Conservation (phyloP, 176 grass and related monocot genomes). For the Tuctoria greenei region DNA sequence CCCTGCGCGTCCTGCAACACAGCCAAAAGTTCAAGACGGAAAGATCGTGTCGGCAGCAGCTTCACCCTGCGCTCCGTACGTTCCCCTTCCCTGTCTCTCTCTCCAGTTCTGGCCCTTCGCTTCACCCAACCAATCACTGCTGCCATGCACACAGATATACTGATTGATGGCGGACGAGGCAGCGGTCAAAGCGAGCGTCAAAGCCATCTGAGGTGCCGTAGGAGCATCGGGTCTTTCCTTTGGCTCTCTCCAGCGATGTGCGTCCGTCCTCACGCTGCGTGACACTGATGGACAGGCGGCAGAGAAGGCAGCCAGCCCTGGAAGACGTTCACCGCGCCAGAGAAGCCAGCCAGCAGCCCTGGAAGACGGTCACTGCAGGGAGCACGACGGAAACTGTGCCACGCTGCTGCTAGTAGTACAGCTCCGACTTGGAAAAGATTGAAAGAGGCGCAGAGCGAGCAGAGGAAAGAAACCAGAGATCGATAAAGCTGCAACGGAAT, state of each 20-base stretch:
- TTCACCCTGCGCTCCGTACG: not conserved
- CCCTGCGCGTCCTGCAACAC: not conserved
- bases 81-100: not conserved
- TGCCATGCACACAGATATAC: not conserved
- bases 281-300: not conserved
- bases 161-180: not conserved
- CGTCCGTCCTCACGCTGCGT: not conserved
- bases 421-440: not conserved
- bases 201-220: not conserved
- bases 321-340: not conserved
- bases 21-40: not conserved
- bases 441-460: not conserved
- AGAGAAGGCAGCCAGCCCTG: not conserved
- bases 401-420: not conserved
- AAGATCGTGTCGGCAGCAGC: not conserved
- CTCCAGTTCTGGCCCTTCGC: not conserved
- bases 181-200: constrained; percentile 15
- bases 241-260: not conserved
- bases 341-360: not conserved
- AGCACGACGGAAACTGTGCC: not conserved
- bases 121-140: not conserved
- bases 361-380: not conserved
- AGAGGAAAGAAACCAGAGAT: not conserved
- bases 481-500: constrained; percentile 36
- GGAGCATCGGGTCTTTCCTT: not conserved